Evolutionary conservation across 495 filamentous ascomycete species (phyloP), one percentile per base, ranked within the genome.

Genomic region (Achaetomiella virescens): DNA sequence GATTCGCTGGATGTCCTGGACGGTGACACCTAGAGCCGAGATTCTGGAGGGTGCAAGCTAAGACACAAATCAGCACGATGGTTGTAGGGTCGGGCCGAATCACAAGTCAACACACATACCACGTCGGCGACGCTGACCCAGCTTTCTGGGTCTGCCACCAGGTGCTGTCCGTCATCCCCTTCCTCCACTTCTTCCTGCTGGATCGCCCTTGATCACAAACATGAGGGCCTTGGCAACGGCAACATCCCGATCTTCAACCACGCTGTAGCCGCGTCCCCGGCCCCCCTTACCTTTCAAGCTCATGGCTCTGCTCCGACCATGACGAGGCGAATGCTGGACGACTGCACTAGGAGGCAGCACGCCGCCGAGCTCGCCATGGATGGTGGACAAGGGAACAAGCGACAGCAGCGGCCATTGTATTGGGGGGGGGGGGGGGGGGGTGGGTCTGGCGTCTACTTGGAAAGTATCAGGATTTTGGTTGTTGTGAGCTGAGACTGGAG

Each of bases 261-360:
- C 59, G 46, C 68, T 70, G 64, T 75, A 75, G 2, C 71, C 65
- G 3, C 71, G 67, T n/a, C 31, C 40, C 31, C 41, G 49, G 25
- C 66, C 57, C 15, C 57, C 56, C 54, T 69, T 74, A 54, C 61
- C 65, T 49, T 67, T 69, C 51, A 72, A 46, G 52, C 72, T 77
- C 59, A 72, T 71, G 10, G 68, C 72, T 48, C 68, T 58, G 57
- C 70, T 70, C 46, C 74, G 67, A 45, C 74, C 74, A 65, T 77
- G 74, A 41, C 74, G 71, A 40, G 72, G 67, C 38, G 57, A 63
- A 56, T 72, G 64, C 44, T 72, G 69, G n/a, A 62, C 67, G 22
- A 75, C 44, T 20, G 71, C 71, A 45, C 72, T 75, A 20, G 74
- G 74, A 12, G 69, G 66, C 44, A 77, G 71, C 33, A 77, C 72